A percentile compares a stretch with the other conserved stretches of the same genome.
Conservation (phyloP, 2,329 filamentous ascomycete species). For the Trichoderma oligosporum region DNA sequence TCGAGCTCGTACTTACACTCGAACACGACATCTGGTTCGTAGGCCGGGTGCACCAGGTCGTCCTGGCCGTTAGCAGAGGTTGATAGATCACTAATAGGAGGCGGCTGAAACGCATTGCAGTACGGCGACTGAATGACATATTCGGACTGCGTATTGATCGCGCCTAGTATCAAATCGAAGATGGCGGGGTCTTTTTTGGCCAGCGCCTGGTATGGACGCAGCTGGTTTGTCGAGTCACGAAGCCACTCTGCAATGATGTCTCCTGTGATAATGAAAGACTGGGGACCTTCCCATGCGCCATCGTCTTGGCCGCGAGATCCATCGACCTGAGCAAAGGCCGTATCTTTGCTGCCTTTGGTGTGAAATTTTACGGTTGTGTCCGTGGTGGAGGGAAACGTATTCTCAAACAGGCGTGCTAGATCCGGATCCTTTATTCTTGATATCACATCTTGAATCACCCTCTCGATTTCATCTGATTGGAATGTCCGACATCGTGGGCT, state of each 20-base stretch:
- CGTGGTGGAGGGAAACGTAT: slow-evolving; percentile 80
- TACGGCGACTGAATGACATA: slow-evolving; percentile 94
- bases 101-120: slow-evolving; percentile 97
- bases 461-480: slow-evolving; percentile 78
- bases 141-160: slow-evolving; percentile 93
- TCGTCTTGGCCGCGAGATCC: slow-evolving; percentile 41
- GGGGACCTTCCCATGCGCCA: slow-evolving; percentile 73
- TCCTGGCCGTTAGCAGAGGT: slow-evolving; percentile 74
- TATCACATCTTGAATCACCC: slow-evolving; percentile 80
- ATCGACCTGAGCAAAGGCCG: slow-evolving; percentile 36
- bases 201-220: slow-evolving; percentile 82
- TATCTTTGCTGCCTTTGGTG: slow-evolving; percentile 54
- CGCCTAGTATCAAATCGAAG: slow-evolving; percentile 77
- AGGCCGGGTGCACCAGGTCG: slow-evolving; percentile 79
- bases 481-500: slow-evolving; percentile 82
- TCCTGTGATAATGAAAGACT: slow-evolving; percentile 90
- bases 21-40: slow-evolving; percentile 81
- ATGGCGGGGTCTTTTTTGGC: slow-evolving; percentile 77
- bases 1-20: slow-evolving; percentile 99
- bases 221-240: slow-evolving; percentile 87
- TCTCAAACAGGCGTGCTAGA: slow-evolving; percentile 88
- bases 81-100: slow-evolving; percentile 71
- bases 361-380: slow-evolving; percentile 91
- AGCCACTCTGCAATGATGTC: slow-evolving; percentile 94
- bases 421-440: slow-evolving; percentile 78